Evolutionary conservation across 371 early-diverging fungal species (phyloP).

Genomic region (Dichotomocladium elegans): DNA sequence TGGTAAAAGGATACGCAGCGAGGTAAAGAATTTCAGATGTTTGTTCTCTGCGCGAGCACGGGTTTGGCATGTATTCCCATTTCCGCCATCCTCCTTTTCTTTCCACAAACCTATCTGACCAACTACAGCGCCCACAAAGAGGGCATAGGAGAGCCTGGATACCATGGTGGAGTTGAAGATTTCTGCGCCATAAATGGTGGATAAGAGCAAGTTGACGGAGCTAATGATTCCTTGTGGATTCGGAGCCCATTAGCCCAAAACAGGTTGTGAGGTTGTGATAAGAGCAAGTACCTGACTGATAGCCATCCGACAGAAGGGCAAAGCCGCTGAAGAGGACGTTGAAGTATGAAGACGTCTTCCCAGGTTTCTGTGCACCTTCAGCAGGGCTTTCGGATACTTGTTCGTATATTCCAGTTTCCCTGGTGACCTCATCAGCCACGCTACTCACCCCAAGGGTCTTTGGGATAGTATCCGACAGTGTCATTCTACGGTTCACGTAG

Average conservation of each 20-base stretch:
- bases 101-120: conserved; percentile 38
- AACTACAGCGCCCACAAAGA: conserved; percentile 45
- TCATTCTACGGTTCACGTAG: too few species aligned
- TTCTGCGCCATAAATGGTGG: conserved; percentile 28
- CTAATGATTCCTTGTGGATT: conserved; percentile 20
- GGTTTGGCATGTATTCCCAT: too few species aligned
- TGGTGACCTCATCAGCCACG: too few species aligned
- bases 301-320: conserved; percentile 40
- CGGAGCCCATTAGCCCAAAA: neutral
- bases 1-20: too few species aligned
- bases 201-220: conserved; percentile 29
- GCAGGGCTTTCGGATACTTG: too few species aligned
- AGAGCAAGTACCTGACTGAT: conserved; percentile 25
- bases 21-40: too few species aligned
- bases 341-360: conserved; percentile 26
- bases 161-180: conserved; percentile 27
- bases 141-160: conserved; percentile 37
- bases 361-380: conserved; percentile 5
- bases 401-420: too few species aligned
- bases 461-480: too few species aligned
- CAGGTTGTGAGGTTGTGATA: neutral
- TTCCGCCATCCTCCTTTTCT: too few species aligned
- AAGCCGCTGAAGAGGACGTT: conserved; percentile 40
- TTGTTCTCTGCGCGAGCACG: too few species aligned
- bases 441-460: too few species aligned